Conservation (phyloP, 371 early-diverging fungal genomes). For the Mortierella sp. region DNA sequence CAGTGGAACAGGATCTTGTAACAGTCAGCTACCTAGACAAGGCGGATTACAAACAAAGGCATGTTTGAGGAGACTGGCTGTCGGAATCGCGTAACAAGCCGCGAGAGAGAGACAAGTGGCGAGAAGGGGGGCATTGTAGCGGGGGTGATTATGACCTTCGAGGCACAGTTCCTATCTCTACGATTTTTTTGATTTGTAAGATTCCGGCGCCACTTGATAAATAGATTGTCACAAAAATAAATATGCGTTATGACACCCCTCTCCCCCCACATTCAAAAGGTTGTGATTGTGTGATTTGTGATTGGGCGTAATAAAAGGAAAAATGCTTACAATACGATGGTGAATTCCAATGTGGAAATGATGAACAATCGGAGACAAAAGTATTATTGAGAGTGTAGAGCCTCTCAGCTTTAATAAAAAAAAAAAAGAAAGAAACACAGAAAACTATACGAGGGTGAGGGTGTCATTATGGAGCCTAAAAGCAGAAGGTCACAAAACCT, state of each 20-base stretch:
- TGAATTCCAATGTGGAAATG: constrained; percentile 10
- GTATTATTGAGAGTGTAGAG: neutral
- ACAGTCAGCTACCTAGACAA: too few species aligned
- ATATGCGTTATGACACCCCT: constrained; percentile 14
- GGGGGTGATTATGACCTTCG: too few species aligned
- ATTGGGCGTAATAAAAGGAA: neutral
- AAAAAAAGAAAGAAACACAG: neutral
- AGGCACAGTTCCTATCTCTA: too few species aligned
- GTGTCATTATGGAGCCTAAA: neutral
- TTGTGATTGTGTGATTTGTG: neutral
- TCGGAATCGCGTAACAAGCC: too few species aligned
- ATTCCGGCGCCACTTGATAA: neutral
- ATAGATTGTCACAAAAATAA: neutral
- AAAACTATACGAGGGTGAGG: neutral
- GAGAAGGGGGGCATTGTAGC: too few species aligned
- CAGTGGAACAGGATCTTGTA: too few species aligned
- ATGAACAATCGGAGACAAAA: neutral
- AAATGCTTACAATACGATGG: constrained; percentile 4
- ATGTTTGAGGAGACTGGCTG: too few species aligned
- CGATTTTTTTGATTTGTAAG: neutral
- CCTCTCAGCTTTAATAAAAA: neutral
- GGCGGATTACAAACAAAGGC: too few species aligned
- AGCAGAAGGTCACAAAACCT: neutral
- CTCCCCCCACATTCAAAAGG: too few species aligned
- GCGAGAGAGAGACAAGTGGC: neutral